These are phyloP conservation scores for Kodamaea anthophila DNA, from an alignment of 1,139 yeast genomes.

Conservation along the genomic window DNA sequence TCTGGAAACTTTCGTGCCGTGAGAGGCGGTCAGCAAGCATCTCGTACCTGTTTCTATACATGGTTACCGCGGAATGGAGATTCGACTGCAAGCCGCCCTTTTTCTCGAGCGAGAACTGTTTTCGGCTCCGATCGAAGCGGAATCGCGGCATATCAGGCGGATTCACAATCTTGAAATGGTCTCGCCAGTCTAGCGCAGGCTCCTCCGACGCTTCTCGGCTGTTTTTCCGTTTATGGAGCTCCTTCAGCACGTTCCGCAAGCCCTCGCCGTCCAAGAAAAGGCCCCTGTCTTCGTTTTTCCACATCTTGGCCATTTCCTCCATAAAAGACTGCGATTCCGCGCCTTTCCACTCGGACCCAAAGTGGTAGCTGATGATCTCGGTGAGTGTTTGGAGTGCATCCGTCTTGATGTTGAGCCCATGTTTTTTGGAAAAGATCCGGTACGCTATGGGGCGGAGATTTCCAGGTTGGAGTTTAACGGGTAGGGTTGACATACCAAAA, in stretches of 20 bases:
- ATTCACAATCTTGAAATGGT: slow-evolving; percentile 61
- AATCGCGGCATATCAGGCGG: slow-evolving; percentile 64
- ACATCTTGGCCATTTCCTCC: slow-evolving; percentile 71
- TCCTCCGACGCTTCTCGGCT: slow-evolving; percentile 29
- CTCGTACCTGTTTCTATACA: slow-evolving; percentile 44
- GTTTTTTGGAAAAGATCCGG: slow-evolving; percentile 81
- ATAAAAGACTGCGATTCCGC: slow-evolving; percentile 58
- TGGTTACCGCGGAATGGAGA: slow-evolving; percentile 19
- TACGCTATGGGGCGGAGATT: slow-evolving; percentile 89
- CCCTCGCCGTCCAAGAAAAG: slow-evolving; percentile 76
- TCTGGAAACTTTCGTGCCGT: slow-evolving; percentile 70
- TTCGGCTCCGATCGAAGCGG: slow-evolving; percentile 57
- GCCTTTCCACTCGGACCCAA: slow-evolving; percentile 85
- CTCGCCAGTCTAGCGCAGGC: slow-evolving; percentile 53
- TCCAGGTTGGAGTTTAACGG: slow-evolving; percentile 71
- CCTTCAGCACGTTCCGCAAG: slow-evolving; percentile 57
- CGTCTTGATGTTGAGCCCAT: slow-evolving; percentile 84
- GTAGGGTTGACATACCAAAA: too few relatives aligned
- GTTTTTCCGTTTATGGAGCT: slow-evolving; percentile 26
- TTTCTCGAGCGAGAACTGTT: slow-evolving; percentile 46
- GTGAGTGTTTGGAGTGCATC: slow-evolving; percentile 74
- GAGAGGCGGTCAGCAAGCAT: slow-evolving; percentile 63
- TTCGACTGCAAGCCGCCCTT: slow-evolving; percentile 13
- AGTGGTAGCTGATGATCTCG: slow-evolving; percentile 62
- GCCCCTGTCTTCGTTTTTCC: slow-evolving; percentile 90